Evolutionary conservation across 1,284 basidiomycete genomes (phyloP).

Genomic region (Tilletia indica): DNA sequence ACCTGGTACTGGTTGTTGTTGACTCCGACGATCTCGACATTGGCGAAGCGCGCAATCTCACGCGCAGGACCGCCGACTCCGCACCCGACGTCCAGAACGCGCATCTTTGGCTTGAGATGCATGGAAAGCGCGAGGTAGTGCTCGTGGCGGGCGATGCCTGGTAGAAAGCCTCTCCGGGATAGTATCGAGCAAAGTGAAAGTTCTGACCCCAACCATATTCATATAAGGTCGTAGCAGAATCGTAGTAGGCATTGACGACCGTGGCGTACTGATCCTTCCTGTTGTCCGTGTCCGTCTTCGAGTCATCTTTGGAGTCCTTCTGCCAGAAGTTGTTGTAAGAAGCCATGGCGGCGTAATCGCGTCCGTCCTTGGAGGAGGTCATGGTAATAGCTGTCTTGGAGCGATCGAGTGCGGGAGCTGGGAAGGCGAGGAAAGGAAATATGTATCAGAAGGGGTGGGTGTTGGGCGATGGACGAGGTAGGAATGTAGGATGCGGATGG

Average conservation of each 20-base stretch:
- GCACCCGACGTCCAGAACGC: slow-evolving; percentile 95
- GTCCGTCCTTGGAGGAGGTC: slow-evolving; percentile 64
- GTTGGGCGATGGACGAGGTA: too few relatives aligned
- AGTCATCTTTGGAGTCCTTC: slow-evolving; percentile 75
- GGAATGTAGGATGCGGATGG: too few relatives aligned
- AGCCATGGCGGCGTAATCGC: slow-evolving; percentile 76
- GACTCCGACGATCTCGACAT: slow-evolving; percentile 79
- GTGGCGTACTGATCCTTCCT: slow-evolving; percentile 83
- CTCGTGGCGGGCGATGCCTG: slow-evolving; percentile 86
- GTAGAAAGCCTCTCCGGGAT: slow-evolving; percentile 86
- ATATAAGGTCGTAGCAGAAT: slow-evolving; percentile 93
- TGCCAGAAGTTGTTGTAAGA: slow-evolving; percentile 95
- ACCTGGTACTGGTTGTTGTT: slow-evolving; percentile 99
- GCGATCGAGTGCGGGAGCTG: too few relatives aligned
- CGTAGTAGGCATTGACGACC: slow-evolving; percentile 89
- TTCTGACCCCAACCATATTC: slow-evolving; percentile 91
- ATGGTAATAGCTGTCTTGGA: slow-evolving; percentile 21
- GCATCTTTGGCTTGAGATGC: slow-evolving; percentile 74
- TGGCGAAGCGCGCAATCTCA: slow-evolving; percentile 88
- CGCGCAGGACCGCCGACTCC: slow-evolving; percentile 96
- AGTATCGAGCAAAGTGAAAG: slow-evolving; percentile 98
- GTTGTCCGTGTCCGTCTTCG: slow-evolving; percentile 68
- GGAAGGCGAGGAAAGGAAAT: too few relatives aligned
- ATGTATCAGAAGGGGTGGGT: too few relatives aligned
- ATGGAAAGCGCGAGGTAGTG: slow-evolving; percentile 81